Evolutionary conservation across 106 monocot species (phyloP), one percentile per base, ranked within the genome.

Genomic region (Gastrodia elata): DNA sequence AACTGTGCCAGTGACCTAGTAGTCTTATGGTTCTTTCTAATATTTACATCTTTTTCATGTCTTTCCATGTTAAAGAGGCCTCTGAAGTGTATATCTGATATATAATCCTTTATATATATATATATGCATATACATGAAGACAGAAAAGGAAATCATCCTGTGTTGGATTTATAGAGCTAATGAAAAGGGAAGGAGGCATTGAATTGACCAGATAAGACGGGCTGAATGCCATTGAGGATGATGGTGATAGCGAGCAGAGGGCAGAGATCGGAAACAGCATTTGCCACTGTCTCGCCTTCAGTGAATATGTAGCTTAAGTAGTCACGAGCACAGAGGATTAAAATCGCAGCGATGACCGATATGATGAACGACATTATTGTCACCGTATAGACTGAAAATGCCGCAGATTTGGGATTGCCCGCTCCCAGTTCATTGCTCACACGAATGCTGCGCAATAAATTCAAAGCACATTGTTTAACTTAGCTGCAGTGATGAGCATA

Each of bases 401-500:
- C 84, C 0, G 94, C 89, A 32, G 94, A 72, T 25, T 89, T 89
- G 0, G 94, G 94, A 76, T 95, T 77, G 1, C 91, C 87, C 0
- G 87, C 94, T 3, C 94, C 94, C 15, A 95, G 80, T 79, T 95
- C 91, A n/a, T 95, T 95, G 82, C 94, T 91, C 39, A 91, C 91
- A 38, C 94, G 80, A 30, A 95, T 91, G 59, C 94, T 95, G 80
- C 11, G 32, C 13, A 30, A 36, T 28, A 26, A 20, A 16, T n/a
- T 35, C 6, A 55, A 9, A 20, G 1, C 13, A 42, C 13, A 37
- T 41, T n/a, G n/a, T n/a, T n/a, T n/a, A n/a, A n/a, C n/a, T n/a
- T n/a, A n/a, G n/a, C n/a, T n/a, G n/a, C n/a, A n/a, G n/a, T n/a
- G n/a, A n/a, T n/a, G n/a, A n/a, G n/a, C n/a, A n/a, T n/a, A n/a